These are phyloP conservation scores for Posidonia australis DNA, from an alignment of 106 monocot species.

Conservation along the genomic window DNA sequence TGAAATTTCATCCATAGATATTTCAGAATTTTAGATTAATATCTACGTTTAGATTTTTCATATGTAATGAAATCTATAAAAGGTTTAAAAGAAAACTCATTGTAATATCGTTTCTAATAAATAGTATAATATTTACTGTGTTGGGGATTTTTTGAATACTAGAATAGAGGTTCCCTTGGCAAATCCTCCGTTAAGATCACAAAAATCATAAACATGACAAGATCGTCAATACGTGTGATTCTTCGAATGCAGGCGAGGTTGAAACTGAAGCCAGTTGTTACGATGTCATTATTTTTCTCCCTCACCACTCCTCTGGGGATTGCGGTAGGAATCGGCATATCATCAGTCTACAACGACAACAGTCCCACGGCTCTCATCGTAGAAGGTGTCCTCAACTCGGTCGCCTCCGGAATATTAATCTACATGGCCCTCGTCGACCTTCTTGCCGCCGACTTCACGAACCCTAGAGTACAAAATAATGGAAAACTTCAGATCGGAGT, in stretches of 20 bases:
- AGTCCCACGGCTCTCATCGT: conserved; percentile 16
- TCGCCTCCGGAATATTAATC: conserved; percentile 3
- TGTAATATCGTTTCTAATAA: too few relatives aligned
- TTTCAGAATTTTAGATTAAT: too few relatives aligned
- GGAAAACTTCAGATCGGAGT: not conserved
- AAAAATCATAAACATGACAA: too few relatives aligned
- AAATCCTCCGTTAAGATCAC: too few relatives aligned
- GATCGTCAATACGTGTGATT: too few relatives aligned
- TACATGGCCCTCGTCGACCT: conserved; percentile 22
- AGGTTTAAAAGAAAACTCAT: too few relatives aligned
- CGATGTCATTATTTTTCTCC: conserved; percentile 11
- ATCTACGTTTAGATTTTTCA: too few relatives aligned
- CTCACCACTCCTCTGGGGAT: conserved; percentile 16
- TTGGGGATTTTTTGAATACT: too few relatives aligned
- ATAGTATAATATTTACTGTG: too few relatives aligned
- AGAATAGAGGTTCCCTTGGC: too few relatives aligned
- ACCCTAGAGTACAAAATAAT: conserved; percentile 2
- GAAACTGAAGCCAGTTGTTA: not conserved
- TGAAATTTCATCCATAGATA: too few relatives aligned
- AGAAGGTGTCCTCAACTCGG: conserved; percentile 6
- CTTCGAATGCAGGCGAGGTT: conserved; percentile 12
- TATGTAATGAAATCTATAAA: too few relatives aligned
- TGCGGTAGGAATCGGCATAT: conserved; percentile 8
- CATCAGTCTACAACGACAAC: conserved; percentile 12
- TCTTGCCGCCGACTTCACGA: conserved; percentile 9